Evolutionary conservation across 345 rosid species (phyloP), one percentile per base, ranked within the genome.

Genomic region (Angophora floribunda): DNA sequence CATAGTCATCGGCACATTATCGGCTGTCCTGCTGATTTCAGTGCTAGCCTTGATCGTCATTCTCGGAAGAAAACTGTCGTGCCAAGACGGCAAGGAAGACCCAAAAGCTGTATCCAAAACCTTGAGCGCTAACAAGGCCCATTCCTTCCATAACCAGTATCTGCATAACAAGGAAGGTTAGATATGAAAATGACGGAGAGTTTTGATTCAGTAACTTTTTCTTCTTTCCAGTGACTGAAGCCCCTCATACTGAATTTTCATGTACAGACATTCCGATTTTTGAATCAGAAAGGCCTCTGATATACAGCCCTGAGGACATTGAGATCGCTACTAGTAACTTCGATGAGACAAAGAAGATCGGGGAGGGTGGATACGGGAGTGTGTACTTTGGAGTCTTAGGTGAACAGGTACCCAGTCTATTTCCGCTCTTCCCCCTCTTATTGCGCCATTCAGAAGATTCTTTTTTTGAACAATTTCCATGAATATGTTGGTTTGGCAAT

Each of bases 241-340:
- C 11, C 13, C n/a, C 57, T 85, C 86, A 24, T 50, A 2, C 44
- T 30, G 67, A 51, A 16, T 75, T 87, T 55, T 21, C 85, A 55
- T 41, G 36, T 75, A 51, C 93, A 92, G 94, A 93, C 86, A 86
- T 89, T 75, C 70, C 92, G 30, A 91, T 70, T 91, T 89, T 95
- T 86, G 96, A 92, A 85, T 90, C 96, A 70, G 96, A 95, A 85
- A 91, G 92, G 91, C 92, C 97, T 19, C 80, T 94, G 36, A 55
- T 91, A 51, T 94, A 88, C 57, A 89, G 86, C 87, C 78, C 90
- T 41, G 92, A 92, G 91, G 93, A 94, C 90, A 90, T 94, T 82
- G 95, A 94, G 89, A 94, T 93, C n/a, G 92, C 93, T n/a, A 94
- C 97, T 9, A 80, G 75, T 85, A 88, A 88, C 91, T 95, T 94